Evolutionary conservation across 768 basidiomycete species (phyloP).

Genomic region (Rhodotorula paludigena): DNA sequence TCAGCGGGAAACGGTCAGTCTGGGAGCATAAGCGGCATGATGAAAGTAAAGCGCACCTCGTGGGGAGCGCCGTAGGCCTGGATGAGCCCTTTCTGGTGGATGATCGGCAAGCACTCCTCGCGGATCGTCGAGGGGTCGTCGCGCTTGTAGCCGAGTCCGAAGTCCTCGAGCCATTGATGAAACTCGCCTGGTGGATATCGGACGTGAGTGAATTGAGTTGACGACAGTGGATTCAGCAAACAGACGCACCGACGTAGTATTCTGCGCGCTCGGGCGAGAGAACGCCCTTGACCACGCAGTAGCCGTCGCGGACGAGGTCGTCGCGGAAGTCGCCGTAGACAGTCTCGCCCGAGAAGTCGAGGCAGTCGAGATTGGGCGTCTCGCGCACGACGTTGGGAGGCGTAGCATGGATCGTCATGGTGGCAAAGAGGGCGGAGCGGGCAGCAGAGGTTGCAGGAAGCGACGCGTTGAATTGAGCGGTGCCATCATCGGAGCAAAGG

Average conservation of each 20-base stretch:
- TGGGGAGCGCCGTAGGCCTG: conserved; percentile 33
- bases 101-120: conserved; percentile 43
- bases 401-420: conserved; percentile 6
- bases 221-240: too few species aligned
- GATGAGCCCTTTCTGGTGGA: conserved; percentile 22
- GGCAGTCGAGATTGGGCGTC: conserved; percentile 19
- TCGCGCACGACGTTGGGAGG: conserved; percentile 12
- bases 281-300: conserved; percentile 7
- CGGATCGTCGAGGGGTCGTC: conserved; percentile 46
- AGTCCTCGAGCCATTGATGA: conserved; percentile 46
- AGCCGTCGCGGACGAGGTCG: conserved; percentile 19
- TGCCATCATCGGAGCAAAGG: too few species aligned
- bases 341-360: conserved; percentile 24
- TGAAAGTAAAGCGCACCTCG: conserved; percentile 20
- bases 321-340: conserved; percentile 21
- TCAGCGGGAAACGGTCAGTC: neutral
- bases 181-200: too few species aligned
- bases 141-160: conserved; percentile 46
- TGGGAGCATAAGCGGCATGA: neutral
- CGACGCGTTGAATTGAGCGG: too few species aligned
- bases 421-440: neutral
- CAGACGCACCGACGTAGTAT: neutral
- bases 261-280: neutral
- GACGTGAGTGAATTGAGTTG: too few species aligned
- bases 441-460: neutral